Evolutionary conservation across 257 asterid genomes (phyloP), one percentile per base, ranked within the genome.

Genomic region (Ligustrum vulgare): DNA sequence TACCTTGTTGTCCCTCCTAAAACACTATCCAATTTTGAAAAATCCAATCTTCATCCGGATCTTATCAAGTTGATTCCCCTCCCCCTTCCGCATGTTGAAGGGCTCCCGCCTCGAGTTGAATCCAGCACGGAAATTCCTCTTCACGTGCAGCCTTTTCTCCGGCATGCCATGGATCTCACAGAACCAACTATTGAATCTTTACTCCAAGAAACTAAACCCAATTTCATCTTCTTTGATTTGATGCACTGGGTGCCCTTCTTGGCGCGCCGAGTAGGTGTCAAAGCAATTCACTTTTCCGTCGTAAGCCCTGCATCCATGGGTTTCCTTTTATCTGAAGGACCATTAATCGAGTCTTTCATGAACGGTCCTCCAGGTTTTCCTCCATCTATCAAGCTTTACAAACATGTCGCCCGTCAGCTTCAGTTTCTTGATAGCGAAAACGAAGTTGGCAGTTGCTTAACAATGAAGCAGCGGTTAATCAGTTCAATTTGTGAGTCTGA

Each of bases 81-180:
- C 66, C 11, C 82, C 18, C 39, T 87, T 71, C 93, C 97, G 4
- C 78, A 5, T 13, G 78, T 86, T 28, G 80, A 80, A 1, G 90
- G 95, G 71, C 88, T 91, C 43, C 93, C 94, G 9, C 70, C 82
- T 11, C 80, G 75, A 0, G 51, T 80, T n/a, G 90, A 89, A 63
- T 85, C 89, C 49, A 84, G 93, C 23, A 68, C 84, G 22, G 97
- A 91, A 32, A 39, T 85, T 1, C 79, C 85, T 6, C 58, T 73
- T 2, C 65, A 28, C 35, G 32, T 64, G 28, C 22, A 41, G 0
- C 28, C 41, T 10, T 77, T 84, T 6, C 80, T 91, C 8, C 76
- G 75, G 18, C 37, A 58, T 3, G 96, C 97, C 31, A 70, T 91
- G 77, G 90, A 89, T 31, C 85, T 80, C 70, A 85, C 88, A 0